These are phyloP conservation scores for Colletotrichum acutatum DNA, from an alignment of 2,329 filamentous ascomycete genomes.

Conservation along the genomic window DNA sequence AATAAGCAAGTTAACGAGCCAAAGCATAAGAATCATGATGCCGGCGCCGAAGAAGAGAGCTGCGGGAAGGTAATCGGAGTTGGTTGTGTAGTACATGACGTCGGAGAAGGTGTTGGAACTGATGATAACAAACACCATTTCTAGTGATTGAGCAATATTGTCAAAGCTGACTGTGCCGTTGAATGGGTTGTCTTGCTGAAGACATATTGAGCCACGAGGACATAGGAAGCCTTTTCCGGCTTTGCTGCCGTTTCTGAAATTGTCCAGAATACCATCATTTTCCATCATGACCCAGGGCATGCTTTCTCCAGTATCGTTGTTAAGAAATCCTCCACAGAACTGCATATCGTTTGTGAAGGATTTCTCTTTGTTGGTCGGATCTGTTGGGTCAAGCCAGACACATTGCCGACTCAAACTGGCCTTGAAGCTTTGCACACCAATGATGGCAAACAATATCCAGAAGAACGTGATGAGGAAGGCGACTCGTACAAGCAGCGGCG, in stretches of 20 bases:
- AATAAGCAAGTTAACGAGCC: constrained; percentile 94
- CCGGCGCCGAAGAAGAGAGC: constrained; percentile 80
- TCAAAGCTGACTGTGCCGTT: constrained; percentile 93
- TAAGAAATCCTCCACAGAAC: constrained; percentile 88
- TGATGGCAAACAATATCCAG: constrained; percentile 96
- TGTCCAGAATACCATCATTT: constrained; percentile 44
- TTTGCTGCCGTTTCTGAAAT: constrained; percentile 61
- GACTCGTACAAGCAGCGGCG: constrained; percentile 90
- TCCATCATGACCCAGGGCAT: constrained; percentile 73
- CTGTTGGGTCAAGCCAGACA: constrained; percentile 76
- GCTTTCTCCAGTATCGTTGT: constrained; percentile 64
- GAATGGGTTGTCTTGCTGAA: constrained; percentile 82
- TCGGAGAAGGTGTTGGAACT: constrained; percentile 97
- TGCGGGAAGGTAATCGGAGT: constrained; percentile 89
- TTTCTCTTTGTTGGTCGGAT: constrained; percentile 63
- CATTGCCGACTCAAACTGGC: constrained; percentile 82
- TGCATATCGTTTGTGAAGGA: constrained; percentile 74
- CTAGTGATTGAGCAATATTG: constrained; percentile 90
- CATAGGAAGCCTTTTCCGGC: constrained; percentile 88
- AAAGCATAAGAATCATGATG: constrained; percentile 93
- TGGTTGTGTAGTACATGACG: constrained; percentile 91
- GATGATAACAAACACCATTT: constrained; percentile 98
- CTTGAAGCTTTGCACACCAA: constrained; percentile 97
- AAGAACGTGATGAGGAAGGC: constrained; percentile 96
- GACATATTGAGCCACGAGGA: constrained; percentile 83